Evolutionary conservation across 78 protist species (phyloP).

Genomic region (Dictyostelium purpureum): DNA sequence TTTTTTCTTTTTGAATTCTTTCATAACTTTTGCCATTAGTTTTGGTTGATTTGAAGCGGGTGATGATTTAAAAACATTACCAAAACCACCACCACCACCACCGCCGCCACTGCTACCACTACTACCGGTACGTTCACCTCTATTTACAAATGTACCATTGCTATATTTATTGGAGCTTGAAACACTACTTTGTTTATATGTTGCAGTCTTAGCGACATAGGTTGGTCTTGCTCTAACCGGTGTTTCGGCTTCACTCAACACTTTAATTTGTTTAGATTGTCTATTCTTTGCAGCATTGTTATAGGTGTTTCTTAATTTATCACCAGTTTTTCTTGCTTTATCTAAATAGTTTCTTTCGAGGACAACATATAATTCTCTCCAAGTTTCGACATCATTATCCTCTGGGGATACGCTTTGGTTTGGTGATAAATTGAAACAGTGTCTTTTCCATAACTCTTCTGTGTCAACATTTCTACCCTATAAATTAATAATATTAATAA

Average conservation of each 20-base stretch:
- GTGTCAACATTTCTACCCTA: conserved; percentile 20
- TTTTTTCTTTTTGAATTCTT: conserved; percentile 14
- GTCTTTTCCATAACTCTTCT: conserved; percentile 38
- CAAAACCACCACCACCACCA: neutral
- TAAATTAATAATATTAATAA: neutral
- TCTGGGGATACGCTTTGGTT: neutral
- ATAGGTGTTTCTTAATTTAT: conserved; percentile 6
- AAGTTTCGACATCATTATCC: neutral
- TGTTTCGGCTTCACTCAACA: neutral
- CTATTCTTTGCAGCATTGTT: conserved; percentile 1
- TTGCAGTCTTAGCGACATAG: neutral
- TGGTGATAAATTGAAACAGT: conserved; percentile 14
- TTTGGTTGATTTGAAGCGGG: conserved; percentile 15
- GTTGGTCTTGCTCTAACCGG: neutral
- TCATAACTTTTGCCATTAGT: conserved; percentile 35
- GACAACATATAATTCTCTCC: conserved; percentile 11
- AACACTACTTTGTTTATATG: neutral
- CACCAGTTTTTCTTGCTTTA: conserved; percentile 13
- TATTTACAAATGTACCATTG: neutral
- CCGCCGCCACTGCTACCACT: neutral
- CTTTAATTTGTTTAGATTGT: conserved; percentile 35
- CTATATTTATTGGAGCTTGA: neutral
- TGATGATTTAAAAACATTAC: neutral
- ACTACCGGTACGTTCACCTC: too few species aligned
- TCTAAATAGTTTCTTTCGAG: neutral